Evolutionary conservation across 495 filamentous ascomycete genomes (phyloP).

Genomic region (Symbiotaphrina buchneri): DNA sequence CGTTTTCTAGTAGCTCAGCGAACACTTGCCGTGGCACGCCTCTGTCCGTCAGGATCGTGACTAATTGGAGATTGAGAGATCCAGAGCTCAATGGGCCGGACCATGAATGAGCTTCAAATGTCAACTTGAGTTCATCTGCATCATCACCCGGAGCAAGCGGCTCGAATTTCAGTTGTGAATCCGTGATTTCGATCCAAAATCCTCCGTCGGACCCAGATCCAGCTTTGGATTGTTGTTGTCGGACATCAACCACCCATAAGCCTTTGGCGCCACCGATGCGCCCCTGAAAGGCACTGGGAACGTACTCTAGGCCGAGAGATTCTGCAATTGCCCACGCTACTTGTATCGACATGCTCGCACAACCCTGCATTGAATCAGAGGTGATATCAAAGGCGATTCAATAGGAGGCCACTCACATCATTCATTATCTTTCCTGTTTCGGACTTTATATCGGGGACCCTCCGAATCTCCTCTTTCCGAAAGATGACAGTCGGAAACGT

Average conservation of each 20-base stretch:
- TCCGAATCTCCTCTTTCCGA: conserved; percentile 16
- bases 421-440: conserved; percentile 36
- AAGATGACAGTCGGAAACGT: conserved; percentile 25
- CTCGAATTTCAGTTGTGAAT: conserved; percentile 62
- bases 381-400: too few relatives aligned
- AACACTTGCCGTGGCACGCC: conserved; percentile 33
- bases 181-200: conserved; percentile 56
- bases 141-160: conserved; percentile 23
- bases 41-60: conserved; percentile 52
- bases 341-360: conserved; percentile 41
- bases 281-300: conserved; percentile 60
- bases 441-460: neutral
- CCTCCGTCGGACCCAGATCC: conserved; percentile 9
- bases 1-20: conserved; percentile 29
- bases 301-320: conserved; percentile 28
- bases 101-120: conserved; percentile 49
- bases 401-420: conserved; percentile 32
- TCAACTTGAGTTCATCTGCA: conserved; percentile 24
- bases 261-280: conserved; percentile 75
- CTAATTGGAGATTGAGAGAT: conserved; percentile 51
- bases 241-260: conserved; percentile 53
- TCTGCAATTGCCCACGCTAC: conserved; percentile 38
- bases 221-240: conserved; percentile 15
- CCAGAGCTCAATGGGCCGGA: conserved; percentile 38
- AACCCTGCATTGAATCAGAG: conserved; percentile 16